phyloP scores from a whole-genome alignment of 2,329 filamentous ascomycete species.

The Aspergillus carbonarius region DNA sequence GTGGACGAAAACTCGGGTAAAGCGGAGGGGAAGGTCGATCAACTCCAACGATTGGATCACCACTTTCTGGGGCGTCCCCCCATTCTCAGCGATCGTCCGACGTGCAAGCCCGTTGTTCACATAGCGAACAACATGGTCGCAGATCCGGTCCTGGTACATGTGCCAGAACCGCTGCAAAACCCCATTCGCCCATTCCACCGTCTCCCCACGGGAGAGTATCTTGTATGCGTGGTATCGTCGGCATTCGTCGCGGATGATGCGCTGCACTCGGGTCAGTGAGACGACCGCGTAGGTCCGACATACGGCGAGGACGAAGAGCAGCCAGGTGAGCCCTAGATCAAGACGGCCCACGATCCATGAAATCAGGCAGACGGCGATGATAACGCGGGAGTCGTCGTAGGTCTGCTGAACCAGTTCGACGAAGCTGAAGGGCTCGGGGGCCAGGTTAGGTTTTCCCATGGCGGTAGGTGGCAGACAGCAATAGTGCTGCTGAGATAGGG shows the following conservation, averaged over 20 bases:
- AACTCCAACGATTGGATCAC: conserved; percentile 14
- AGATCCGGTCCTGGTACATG: conserved; percentile 15
- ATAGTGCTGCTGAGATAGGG: not conserved
- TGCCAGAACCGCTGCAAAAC: conserved; percentile 15
- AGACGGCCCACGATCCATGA: conserved; percentile 17
- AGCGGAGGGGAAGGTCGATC: conserved; percentile 13
- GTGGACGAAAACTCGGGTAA: conserved; percentile 8
- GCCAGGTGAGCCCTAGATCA: conserved; percentile 10
- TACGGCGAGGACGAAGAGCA: conserved; percentile 14
- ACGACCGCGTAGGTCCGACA: conserved; percentile 16
- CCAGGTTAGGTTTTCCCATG: conserved; percentile 9
- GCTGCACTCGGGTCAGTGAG: conserved; percentile 12
- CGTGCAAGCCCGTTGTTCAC: conserved; percentile 16
- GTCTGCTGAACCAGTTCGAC: conserved; percentile 13
- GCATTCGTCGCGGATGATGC: conserved; percentile 14
- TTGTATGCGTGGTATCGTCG: conserved; percentile 14
- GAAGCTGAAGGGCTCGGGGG: not conserved
- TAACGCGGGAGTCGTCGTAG: conserved; percentile 18
- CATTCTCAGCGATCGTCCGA: not conserved
- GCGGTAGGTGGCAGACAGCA: not conserved
- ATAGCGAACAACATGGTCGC: conserved; percentile 13
- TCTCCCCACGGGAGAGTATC: conserved; percentile 11
- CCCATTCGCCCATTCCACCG: conserved; percentile 16
- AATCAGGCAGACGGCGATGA: conserved; percentile 14
- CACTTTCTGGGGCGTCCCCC: conserved; percentile 7